Evolutionary conservation across 208 protist genomes (phyloP), one percentile per base, ranked within the genome.

Genomic region (Acanthamoeba culbertsoni): DNA sequence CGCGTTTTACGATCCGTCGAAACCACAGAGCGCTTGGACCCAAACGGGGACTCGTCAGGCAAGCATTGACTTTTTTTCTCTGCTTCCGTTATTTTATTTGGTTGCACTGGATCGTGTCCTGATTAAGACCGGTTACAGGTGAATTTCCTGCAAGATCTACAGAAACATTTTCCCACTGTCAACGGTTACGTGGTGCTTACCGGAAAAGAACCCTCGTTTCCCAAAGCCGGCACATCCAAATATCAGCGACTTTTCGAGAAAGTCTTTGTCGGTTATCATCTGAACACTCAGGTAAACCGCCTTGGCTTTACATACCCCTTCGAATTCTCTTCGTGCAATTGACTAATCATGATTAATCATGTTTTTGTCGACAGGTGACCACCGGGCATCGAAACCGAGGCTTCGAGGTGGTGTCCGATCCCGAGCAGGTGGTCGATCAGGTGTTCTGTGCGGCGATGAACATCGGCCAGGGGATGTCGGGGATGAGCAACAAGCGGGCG

Each of bases 381-480:
- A 92, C 88, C 14, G 88, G 88, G 7, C 88, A 92, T 28, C 59
- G 88, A 28, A 20, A 53, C 65, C 46, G 62, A 18, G 88, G 42
- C 45, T 92, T 92, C 31, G 62, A 79, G 12, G 62, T 92, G 31
- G 65, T 71, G 26, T 26, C 75, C 37, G 62, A 92, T 37, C 88
- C 88, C 8, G 42, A 73, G 28, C 88, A 92, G 63, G 43, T 57
- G 43, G 65, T 92, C 16, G 88, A 92, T 43, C 88, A 92, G 28
- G 88, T 92, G 40, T 92, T 92, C 46, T 92, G 88, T 31, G 88
- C 88, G 45, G 88, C 88, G 8, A 62, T 92, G 88, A 92, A 92
- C 88, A 79, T 92, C 37, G 88, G 43, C 18, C 88, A 92, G 63
- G 88, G 88, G 26, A 55, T 82, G 43, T 92, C 88, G 35, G 62